Conservation (phyloP, 768 basidiomycete species). For the Suillus tomentosus region DNA sequence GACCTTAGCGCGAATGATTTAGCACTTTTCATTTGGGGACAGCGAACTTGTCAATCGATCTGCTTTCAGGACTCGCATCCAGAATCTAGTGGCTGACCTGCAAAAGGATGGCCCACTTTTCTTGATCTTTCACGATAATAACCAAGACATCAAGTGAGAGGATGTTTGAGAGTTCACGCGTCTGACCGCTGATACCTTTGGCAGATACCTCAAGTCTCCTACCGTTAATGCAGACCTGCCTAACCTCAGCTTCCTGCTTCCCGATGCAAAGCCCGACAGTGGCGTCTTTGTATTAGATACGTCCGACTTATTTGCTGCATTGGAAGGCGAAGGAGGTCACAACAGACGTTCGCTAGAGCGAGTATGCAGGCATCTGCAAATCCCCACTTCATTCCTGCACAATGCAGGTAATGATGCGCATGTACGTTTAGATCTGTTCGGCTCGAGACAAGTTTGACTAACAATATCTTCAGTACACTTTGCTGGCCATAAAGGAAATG, state of each 20-base stretch:
- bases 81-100: conserved; percentile 43
- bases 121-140: conserved; percentile 80
- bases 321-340: conserved; percentile 60
- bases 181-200: background rate
- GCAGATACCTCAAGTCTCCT: conserved; percentile 55
- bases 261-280: conserved; percentile 50
- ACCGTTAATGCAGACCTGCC: conserved; percentile 54
- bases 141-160: conserved; percentile 72
- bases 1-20: conserved; percentile 2
- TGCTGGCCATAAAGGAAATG: conserved; percentile 69
- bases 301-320: conserved; percentile 69
- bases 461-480: conserved; percentile 59
- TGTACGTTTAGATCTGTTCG: conserved; percentile 43
- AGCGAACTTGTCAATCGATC: conserved; percentile 55
- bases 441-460: conserved; percentile 6
- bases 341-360: conserved; percentile 60
- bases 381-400: conserved; percentile 60
- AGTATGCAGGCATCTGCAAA: conserved; percentile 62
- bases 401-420: conserved; percentile 89
- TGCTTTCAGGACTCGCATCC: conserved; percentile 54
- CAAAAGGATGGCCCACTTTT: conserved; percentile 59
- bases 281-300: conserved; percentile 75
- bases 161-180: background rate
- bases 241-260: conserved; percentile 54
- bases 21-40: conserved; percentile 71